Base-by-base conservation (phyloP, 495 filamentous ascomycete genomes). In the Peziza echinospora region DNA sequence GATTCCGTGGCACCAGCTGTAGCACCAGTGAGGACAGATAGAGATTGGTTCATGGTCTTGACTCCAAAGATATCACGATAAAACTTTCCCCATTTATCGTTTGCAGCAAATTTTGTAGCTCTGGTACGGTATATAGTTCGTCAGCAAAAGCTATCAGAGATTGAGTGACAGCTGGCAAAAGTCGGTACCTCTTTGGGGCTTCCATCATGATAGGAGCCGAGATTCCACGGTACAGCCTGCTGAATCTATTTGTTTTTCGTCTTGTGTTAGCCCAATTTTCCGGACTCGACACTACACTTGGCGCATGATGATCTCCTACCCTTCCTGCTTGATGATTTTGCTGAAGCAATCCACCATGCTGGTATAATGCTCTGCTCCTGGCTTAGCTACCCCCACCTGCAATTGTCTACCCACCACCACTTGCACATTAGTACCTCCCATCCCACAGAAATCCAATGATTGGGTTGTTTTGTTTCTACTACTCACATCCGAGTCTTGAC, bases 101-200 rank as follows among this genome's bases (percentile, higher is more conserved):
- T 97, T 61, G 89, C 91, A 44, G 89, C 87, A 66, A 97, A 96
- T 64, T 97, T 97, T 65, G 82, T 93, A 7, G 89, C 89, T 62
- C 89, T 72, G 48, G 17, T 28, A 13, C 42, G 43, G 22, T 40
- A 28, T n/a, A n/a, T n/a, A n/a, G n/a, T n/a, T n/a, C n/a, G n/a
- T n/a, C n/a, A n/a, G n/a, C n/a, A n/a, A n/a, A n/a, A n/a, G 37
- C 44, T 23, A 21, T 45, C 26, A 42, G 37, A 37, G 45, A 34
- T 11, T 10, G 25, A 48, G 5, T 49, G 22, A 21, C 28, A 41
- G 23, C 24, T n/a, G 9, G 10, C 34, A 24, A 22, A 19, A 23
- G 49, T 41, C 13, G 11, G 41, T 51, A 72, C 69, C 69, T 77
- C 74, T 97, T 97, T 47, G 89, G 89, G 16, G 89, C 89, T 66